Evolutionary conservation across 202 grass and related monocot species (phyloP), one percentile per base, ranked within the genome.

Genomic region (Digitaria exilis): DNA sequence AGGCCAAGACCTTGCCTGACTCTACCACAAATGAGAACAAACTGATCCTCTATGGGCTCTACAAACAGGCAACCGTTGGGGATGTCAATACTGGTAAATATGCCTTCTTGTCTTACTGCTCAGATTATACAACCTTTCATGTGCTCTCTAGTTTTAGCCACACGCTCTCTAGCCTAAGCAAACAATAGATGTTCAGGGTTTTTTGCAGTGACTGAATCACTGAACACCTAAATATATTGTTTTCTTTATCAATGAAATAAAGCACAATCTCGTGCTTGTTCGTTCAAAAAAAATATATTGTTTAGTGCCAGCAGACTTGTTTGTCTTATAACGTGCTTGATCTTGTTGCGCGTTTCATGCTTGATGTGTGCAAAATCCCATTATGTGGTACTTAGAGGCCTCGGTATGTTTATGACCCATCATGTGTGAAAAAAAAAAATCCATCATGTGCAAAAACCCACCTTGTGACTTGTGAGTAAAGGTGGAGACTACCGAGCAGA

Each of bases 51-150:
- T 93, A 90, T 9, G 78, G 78, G 2, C 91, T 93, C 42, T 93
- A 65, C 69, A 90, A 90, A 67, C 91, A 93, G 79, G 87, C 93
- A 32, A 95, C 93, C 1, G 82, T 87, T 17, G 89, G 92, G 13
- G 65, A 90, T 4, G 80, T 92, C 44, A 92, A 81, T 68, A 95
- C 82, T 0, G 65, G 89, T 94, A 48, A 4, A 28, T 5, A 0
- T 16, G 37, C 12, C 4, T 12, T 76, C 21, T 26, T 41, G 34
- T 54, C 11, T 60, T 60, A 0, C 41, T 21, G 49, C 64, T 75
- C 4, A 7, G 70, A 43, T 73, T 25, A 2, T 55, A 18, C 15
- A 26, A 16, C 6, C 78, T 68, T 52, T 37, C 39, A 17, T 26
- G 6, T 28, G 28, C 37, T 39, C 6, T 58, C 55, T 25, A 26